Evolutionary conservation across 139 green algal genomes (phyloP).

Genomic region (Desmodesmus armatus): DNA sequence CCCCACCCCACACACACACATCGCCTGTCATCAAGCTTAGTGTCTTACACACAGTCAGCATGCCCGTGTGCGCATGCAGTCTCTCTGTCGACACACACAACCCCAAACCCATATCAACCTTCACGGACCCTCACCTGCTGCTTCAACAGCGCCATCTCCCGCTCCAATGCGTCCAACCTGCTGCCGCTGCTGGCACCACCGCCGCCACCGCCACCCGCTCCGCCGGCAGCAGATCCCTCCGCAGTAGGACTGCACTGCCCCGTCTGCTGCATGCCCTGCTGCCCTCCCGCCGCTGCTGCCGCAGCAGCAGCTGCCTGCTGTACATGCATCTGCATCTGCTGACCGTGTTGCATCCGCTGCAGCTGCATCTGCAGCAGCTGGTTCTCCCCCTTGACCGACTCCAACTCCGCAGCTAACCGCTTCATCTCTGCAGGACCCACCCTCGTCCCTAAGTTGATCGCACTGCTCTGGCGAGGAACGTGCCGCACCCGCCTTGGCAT

Average conservation of each 20-base stretch:
- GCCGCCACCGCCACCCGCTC: conserved; percentile 2
- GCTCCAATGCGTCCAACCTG: conserved; percentile 32
- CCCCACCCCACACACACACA: no score
- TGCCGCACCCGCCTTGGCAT: conserved; percentile 47
- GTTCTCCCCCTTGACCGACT: conserved; percentile 52
- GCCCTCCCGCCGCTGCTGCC: background rate
- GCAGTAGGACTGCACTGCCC: no score
- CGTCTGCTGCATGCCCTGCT: background rate
- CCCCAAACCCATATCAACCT: background rate
- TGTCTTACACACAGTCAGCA: no score
- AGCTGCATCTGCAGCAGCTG: conserved; percentile 32
- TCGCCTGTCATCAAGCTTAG: no score
- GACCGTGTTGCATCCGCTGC: background rate
- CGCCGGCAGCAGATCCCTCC: conserved; percentile 26
- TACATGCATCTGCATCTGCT: background rate
- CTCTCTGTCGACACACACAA: no score
- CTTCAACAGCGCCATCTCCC: conserved; percentile 12
- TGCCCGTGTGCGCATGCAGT: no score
- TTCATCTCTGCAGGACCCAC: conserved; percentile 46
- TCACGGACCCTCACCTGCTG: conserved; percentile 17
- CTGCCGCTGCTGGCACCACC: background rate
- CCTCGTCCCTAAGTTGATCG: conserved; percentile 48
- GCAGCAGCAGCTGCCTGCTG: background rate
- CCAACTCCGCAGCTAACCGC: conserved; percentile 51
- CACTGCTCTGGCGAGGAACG: conserved; percentile 56